A percentile compares a stretch with the other conserved stretches of the same genome.
Evolutionary conservation across 768 basidiomycete species (phyloP).

Genomic region (Porphyrellus cyaneotinctus): DNA sequence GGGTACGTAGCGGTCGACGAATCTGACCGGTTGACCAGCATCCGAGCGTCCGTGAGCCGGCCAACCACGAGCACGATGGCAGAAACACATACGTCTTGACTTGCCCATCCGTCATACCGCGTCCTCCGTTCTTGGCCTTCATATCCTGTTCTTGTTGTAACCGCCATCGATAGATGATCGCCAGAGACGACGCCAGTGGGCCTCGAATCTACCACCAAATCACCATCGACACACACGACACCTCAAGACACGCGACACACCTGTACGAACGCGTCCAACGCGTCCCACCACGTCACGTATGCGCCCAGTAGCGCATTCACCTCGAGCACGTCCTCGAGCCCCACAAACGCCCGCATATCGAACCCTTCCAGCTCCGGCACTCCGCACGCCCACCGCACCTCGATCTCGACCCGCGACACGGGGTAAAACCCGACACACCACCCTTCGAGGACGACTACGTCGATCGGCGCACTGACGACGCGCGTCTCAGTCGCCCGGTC

Average conservation of each 20-base stretch:
- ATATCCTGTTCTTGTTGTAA: slow-evolving; percentile 86
- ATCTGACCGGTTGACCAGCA: slow-evolving; percentile 45
- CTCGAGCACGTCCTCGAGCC: slow-evolving; percentile 51
- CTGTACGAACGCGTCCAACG: slow-evolving; percentile 75
- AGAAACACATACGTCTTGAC: slow-evolving; percentile 45
- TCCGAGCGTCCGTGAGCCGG: background rate
- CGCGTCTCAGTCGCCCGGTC: slow-evolving; percentile 57
- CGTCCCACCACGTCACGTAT: slow-evolving; percentile 67
- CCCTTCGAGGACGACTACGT: slow-evolving; percentile 90
- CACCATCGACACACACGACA: background rate
- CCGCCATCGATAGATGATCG: slow-evolving; percentile 82
- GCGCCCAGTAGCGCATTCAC: slow-evolving; percentile 58
- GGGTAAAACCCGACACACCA: slow-evolving; percentile 93
- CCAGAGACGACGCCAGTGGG: slow-evolving; percentile 33
- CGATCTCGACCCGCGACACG: slow-evolving; percentile 46
- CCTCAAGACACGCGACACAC: slow-evolving; percentile 19
- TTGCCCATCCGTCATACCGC: slow-evolving; percentile 84
- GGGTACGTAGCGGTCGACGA: slow-evolving; percentile 91
- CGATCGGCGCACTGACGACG: slow-evolving; percentile 49
- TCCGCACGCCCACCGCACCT: slow-evolving; percentile 45
- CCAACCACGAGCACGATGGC: too few species aligned
- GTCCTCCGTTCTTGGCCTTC: slow-evolving; percentile 80
- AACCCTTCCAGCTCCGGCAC: slow-evolving; percentile 27
- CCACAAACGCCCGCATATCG: slow-evolving; percentile 35
- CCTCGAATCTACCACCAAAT: slow-evolving; percentile 36